phyloP scores from a whole-genome alignment of 2,329 filamentous ascomycete species.

The Orbilia oligospora region DNA sequence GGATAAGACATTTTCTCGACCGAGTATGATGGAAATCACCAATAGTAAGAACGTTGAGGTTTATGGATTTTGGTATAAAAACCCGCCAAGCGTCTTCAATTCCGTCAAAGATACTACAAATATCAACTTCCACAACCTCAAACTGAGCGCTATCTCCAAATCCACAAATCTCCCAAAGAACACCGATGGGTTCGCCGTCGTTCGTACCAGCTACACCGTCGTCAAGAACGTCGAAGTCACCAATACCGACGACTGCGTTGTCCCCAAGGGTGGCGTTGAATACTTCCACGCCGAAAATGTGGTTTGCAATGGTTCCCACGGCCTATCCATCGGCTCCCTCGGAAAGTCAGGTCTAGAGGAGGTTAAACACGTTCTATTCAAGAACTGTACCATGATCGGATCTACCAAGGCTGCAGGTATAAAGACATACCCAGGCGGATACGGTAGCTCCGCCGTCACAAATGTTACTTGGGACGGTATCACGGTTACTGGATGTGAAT shows the following conservation, averaged over 20 bases:
- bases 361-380: slow-evolving; percentile 69
- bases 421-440: slow-evolving; percentile 68
- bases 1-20: slow-evolving; percentile 67
- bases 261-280: slow-evolving; percentile 68
- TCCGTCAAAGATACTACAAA: slow-evolving; percentile 66
- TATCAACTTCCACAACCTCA: slow-evolving; percentile 67
- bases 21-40: slow-evolving; percentile 68
- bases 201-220: slow-evolving; percentile 66
- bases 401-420: slow-evolving; percentile 70
- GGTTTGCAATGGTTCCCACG: slow-evolving; percentile 70
- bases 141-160: slow-evolving; percentile 67
- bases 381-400: slow-evolving; percentile 67
- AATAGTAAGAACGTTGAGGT: slow-evolving; percentile 67
- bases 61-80: slow-evolving; percentile 67
- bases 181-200: slow-evolving; percentile 69
- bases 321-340: slow-evolving; percentile 70
- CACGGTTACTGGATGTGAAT: slow-evolving; percentile 67
- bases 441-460: slow-evolving; percentile 67
- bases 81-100: slow-evolving; percentile 70
- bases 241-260: slow-evolving; percentile 70
- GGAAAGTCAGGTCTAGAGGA: slow-evolving; percentile 67
- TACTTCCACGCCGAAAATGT: slow-evolving; percentile 68
- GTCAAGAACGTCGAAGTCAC: slow-evolving; percentile 66
- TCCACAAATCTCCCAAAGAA: slow-evolving; percentile 67
- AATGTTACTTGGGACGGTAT: slow-evolving; percentile 69